Conservation (phyloP, 768 basidiomycete genomes). For the Boletus rex-veris region DNA sequence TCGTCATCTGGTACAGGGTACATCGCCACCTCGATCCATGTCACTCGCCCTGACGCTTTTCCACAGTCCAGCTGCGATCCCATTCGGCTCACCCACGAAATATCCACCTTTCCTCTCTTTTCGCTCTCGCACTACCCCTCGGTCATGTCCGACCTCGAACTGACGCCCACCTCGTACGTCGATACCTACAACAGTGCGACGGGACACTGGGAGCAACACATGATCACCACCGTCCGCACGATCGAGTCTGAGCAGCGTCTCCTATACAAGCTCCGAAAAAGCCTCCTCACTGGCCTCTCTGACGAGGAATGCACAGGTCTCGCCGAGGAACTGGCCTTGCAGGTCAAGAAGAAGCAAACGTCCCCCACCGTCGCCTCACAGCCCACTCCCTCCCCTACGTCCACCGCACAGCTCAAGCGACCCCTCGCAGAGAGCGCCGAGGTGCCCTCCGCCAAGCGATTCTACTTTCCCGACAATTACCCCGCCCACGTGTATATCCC, state of each 20-base stretch:
- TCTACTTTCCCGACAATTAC: constrained; percentile 28
- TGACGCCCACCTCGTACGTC: constrained; percentile 50
- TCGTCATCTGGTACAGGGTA: constrained; percentile 71
- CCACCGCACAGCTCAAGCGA: constrained; percentile 24
- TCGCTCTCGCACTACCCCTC: constrained; percentile 51
- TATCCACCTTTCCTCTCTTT: constrained; percentile 65
- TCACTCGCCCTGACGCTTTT: not conserved
- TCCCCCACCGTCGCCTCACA: not conserved
- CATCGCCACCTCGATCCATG: constrained; percentile 1
- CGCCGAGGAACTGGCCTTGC: constrained; percentile 51
- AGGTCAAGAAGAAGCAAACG: constrained; percentile 28
- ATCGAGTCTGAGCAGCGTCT: constrained; percentile 60
- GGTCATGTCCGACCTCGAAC: constrained; percentile 53
- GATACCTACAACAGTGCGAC: constrained; percentile 55
- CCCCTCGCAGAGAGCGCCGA: constrained; percentile 24
- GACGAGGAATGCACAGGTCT: constrained; percentile 59
- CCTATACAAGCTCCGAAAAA: constrained; percentile 58
- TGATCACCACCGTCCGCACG: constrained; percentile 53
- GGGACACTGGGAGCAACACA: constrained; percentile 67
- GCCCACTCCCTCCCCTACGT: constrained; percentile 4
- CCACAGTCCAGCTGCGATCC: constrained; percentile 50
- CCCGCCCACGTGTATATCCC: constrained; percentile 31
- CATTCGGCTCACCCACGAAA: constrained; percentile 52
- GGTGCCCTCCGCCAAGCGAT: constrained; percentile 25
- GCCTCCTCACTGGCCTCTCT: constrained; percentile 51